A percentile compares a stretch with the other conserved stretches of the same genome.
Evolutionary conservation across 768 basidiomycete species (phyloP).

Genomic region (Serpula lacrymans): DNA sequence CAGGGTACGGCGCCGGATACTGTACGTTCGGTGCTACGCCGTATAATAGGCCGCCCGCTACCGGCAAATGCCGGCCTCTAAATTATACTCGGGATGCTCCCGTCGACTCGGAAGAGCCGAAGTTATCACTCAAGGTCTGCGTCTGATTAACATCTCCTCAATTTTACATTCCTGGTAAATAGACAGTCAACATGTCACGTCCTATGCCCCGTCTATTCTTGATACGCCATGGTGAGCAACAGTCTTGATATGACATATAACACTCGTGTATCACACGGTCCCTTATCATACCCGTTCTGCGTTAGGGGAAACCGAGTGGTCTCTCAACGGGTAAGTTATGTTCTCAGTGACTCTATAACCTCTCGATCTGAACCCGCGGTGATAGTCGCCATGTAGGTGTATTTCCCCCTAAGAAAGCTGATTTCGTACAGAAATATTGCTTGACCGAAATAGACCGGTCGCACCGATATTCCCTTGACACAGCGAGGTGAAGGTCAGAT

Average conservation of each 20-base stretch:
- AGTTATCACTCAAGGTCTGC: too few relatives aligned
- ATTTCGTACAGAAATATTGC: slow-evolving; percentile 4
- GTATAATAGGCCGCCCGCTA: too few relatives aligned
- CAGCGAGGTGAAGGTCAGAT: slow-evolving; percentile 69
- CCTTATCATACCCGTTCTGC: too few relatives aligned
- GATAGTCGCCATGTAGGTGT: slow-evolving; percentile 58
- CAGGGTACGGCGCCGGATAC: too few relatives aligned
- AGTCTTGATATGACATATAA: neutral
- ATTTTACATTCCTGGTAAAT: too few relatives aligned
- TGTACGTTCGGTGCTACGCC: too few relatives aligned
- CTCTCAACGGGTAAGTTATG: slow-evolving; percentile 66
- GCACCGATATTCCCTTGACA: slow-evolving; percentile 86
- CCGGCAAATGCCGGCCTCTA: too few relatives aligned
- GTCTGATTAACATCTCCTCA: too few relatives aligned
- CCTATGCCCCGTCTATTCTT: slow-evolving; percentile 76
- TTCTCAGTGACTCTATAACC: slow-evolving; percentile 7
- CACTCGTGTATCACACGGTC: neutral
- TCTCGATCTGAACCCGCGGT: neutral
- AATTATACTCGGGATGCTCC: too few relatives aligned
- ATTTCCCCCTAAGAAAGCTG: neutral
- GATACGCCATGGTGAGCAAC: slow-evolving; percentile 65
- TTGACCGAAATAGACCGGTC: slow-evolving; percentile 62
- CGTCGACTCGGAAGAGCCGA: too few relatives aligned
- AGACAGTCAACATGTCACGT: slow-evolving; percentile 34
- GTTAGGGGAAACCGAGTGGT: slow-evolving; percentile 97